Evolutionary conservation across 139 green algal genomes (phyloP).

Genomic region (Dunaliella primolecta): DNA sequence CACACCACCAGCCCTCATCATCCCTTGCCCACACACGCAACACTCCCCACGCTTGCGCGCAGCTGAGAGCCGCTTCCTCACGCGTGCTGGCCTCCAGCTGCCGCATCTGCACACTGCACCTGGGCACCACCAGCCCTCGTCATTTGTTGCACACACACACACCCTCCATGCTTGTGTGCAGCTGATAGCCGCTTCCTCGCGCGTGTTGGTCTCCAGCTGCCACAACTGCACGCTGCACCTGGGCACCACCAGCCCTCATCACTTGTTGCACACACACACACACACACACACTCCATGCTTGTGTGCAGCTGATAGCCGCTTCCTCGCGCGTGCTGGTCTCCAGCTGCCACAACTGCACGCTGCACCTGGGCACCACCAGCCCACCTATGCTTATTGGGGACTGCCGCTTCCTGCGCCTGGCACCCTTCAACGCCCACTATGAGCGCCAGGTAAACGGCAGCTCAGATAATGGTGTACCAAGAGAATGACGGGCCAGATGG

Average conservation of each 20-base stretch:
- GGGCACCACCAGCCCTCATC: constrained; percentile 60
- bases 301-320: constrained; percentile 58
- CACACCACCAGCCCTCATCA: no score
- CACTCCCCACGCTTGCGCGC: no score
- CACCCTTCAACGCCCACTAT: constrained; percentile 79
- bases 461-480: not conserved
- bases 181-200: constrained; percentile 54
- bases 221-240: constrained; percentile 84
- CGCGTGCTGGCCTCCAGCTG: constrained; percentile 64
- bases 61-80: constrained; percentile 59
- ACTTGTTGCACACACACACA: no score
- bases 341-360: constrained; percentile 79
- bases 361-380: constrained; percentile 74
- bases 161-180: no score
- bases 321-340: constrained; percentile 50
- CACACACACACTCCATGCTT: no score
- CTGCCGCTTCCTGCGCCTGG: constrained; percentile 78
- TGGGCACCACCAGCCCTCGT: no score
- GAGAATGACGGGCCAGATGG: not conserved
- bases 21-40: no score
- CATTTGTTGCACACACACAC: no score
- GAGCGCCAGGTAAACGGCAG: constrained; percentile 12
- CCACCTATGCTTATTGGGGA: constrained; percentile 67
- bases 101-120: constrained; percentile 82
- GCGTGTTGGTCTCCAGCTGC: constrained; percentile 64